Evolutionary conservation across 768 basidiomycete genomes (phyloP), one percentile per base, ranked within the genome.

Genomic region (Tricholomella constricta): DNA sequence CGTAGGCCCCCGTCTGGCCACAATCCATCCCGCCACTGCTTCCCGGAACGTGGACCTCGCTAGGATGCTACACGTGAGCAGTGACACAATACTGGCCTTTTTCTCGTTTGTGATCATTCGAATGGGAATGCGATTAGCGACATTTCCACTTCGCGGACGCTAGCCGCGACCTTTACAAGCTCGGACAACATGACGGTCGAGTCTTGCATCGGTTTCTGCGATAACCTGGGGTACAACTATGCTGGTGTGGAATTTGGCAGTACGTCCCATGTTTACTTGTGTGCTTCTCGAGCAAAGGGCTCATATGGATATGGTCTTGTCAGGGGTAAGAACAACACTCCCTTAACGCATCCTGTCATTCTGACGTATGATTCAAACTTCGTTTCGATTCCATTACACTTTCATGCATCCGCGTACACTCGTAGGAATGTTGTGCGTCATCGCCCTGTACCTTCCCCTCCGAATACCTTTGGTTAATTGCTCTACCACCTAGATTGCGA

Each of bases 161-260:
- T 88, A 40, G 72, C 77, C 2, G 77, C 76, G 3, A 71, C 74
- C 2, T 68, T 66, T 3, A 62, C 63, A 17, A 78, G 75, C 54
- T 66, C 73, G n/a, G 72, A 75, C 58, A 67, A 74, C 11, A 82
- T 89, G 84, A 88, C 75, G 1, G 68, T 78, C 45, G 84, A 78
- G 47, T 63, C 58, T 0, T 78, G 76, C 50, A 72, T 77, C 36
- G 62, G 55, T 10, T 72, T 75, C 54, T 78, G 76, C 46, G 43
- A 52, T 42, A 58, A 62, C 8, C 65, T 55, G 6, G 65, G 59
- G 35, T 86, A 72, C 61, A 71, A 80, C 51, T 84, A 78, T 52
- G 83, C 86, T 11, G 88, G 88, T 6, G 74, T 84, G 2, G 87
- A 88, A 68, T 88, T 82, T 56, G 79, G 75, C 19, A 78, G 75